Conservation (phyloP, 345 rosid genomes). For the Eucalyptus shirleyi region DNA sequence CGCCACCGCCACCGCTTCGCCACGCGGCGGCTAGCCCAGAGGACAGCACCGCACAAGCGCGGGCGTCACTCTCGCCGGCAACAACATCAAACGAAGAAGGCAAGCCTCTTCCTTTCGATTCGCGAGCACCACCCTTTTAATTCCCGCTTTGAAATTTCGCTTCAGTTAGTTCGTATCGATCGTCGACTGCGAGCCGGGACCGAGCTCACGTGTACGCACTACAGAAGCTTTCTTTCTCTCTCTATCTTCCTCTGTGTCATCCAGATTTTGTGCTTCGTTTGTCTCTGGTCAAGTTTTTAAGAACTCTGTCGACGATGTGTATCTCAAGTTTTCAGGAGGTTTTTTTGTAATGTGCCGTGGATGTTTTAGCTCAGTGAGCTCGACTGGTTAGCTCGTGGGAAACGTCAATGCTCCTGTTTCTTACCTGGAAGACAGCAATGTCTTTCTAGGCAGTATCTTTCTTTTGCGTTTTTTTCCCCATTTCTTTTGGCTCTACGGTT, state of each 20-base stretch:
- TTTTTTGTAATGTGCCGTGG: not conserved
- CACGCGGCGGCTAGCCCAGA: not conserved
- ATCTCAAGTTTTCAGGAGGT: not conserved
- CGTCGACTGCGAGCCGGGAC: accelerated
- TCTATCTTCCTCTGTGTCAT: not conserved
- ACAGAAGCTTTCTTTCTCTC: not conserved
- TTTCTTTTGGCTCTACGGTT: not conserved
- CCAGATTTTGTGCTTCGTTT: not conserved
- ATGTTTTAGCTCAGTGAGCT: not conserved
- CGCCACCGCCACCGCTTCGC: not conserved
- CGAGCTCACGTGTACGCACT: not conserved
- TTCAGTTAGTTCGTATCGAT: not conserved
- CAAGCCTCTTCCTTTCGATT: not conserved
- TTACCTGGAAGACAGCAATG: not conserved
- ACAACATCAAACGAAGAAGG: not conserved
- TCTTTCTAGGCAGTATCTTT: not conserved
- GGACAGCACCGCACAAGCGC: not conserved
- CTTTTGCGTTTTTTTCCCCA: not conserved
- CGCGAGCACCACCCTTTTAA: not conserved
- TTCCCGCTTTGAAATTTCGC: not conserved
- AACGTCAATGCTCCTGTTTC: not conserved
- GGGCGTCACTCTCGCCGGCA: not conserved
- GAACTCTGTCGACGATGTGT: not conserved
- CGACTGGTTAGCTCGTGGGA: not conserved
- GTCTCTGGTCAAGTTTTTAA: not conserved